Base-by-base conservation (phyloP, 2,329 filamentous ascomycete species). In the Talaromyces sp. region DNA sequence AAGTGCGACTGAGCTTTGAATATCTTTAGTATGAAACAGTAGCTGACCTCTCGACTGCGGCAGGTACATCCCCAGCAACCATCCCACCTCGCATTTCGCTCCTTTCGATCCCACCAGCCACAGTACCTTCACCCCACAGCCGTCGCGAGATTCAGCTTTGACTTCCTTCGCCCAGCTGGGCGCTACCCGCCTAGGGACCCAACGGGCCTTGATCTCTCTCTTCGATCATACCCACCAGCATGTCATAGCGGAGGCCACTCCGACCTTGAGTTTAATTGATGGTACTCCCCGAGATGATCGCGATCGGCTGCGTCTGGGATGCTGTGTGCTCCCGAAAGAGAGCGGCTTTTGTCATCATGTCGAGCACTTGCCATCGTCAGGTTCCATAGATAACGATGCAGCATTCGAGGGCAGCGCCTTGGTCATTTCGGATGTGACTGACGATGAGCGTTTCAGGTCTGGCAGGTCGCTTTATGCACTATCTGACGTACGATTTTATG, bases 131-230 rank as follows among this genome's bases (percentile, higher is more conserved):
- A 46, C 45, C 6, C 62, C 67, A n/a, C 65, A 66, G 9, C 58
- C 64, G 3, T 71, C 67, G 0, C 59, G 52, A 16, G 70, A 73
- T 43, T 57, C 64, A 7, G 61, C 67, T 47, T 69, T 83, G 36
- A 80, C 78, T 1, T 74, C 77, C 5, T 74, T 82, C 45, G 79
- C 80, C 20, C 78, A 82, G 60, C 71, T 83, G 4, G 80, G 72
- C 2, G 70, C 74, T 6, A 66, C 77, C 46, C 72, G 75, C 13
- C 67, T 81, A 3, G 67, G 73, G 17, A 72, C 69, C 4, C 64
- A 69, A 19, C 73, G 79, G 22, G 68, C 73, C n/a, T 58, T 82
- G 20, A 72, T 83, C 44, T 82, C 80, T 1, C 67, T 83, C 19
- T 82, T 83, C 54, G 80, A 81, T 56, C 65, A 65, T 4, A 66